Base-by-base conservation (phyloP, 306 rosid species). In the Aeschynomene evenia region DNA sequence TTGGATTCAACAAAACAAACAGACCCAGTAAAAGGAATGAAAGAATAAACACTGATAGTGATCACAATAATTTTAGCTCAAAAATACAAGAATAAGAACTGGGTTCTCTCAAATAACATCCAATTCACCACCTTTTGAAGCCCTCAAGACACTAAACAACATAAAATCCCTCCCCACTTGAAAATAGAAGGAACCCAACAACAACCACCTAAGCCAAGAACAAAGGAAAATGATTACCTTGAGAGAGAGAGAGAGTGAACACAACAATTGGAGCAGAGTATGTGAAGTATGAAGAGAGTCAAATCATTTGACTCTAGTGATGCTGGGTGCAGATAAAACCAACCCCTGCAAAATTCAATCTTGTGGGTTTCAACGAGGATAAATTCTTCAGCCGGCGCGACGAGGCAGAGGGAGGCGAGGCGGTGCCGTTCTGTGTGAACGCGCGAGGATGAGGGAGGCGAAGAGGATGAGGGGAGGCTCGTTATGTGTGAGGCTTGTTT, bases 181-280 rank as follows among this genome's bases (percentile, higher is more conserved):
- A 24, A 67, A 23, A 33, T 39, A n/a, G 2, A 52, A 28, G 11
- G 49, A 75, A 77, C n/a, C 34, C 5, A 22, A 9, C 19, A 61
- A 37, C 3, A 37, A 37, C 22, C 6, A 28, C 31, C 31, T 28
- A n/a, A n/a, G n/a, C n/a, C n/a, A n/a, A n/a, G n/a, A n/a, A n/a
- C n/a, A n/a, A n/a, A n/a, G n/a, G n/a, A n/a, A 39, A 39, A 58
- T 71, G 72, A 65, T 71, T 70, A 82, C 83, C 80, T 70, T 26
- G 69, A 24, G 71, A 70, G n/a, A n/a, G n/a, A n/a, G n/a, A n/a
- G n/a, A n/a, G 15, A 33, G 31, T 2, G 31, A 51, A 37, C 29
- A 18, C 15, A 11, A 48, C 40, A 46, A 5, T 39, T 39, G 46
- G 34, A 72, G 40, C 10, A 80, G 66, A 80, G 61, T 2, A 2